A percentile compares a stretch with the other conserved stretches of the same genome.
phyloP scores from a whole-genome alignment of 371 early-diverging fungal species.

The Lichtheimia hyalospora region DNA sequence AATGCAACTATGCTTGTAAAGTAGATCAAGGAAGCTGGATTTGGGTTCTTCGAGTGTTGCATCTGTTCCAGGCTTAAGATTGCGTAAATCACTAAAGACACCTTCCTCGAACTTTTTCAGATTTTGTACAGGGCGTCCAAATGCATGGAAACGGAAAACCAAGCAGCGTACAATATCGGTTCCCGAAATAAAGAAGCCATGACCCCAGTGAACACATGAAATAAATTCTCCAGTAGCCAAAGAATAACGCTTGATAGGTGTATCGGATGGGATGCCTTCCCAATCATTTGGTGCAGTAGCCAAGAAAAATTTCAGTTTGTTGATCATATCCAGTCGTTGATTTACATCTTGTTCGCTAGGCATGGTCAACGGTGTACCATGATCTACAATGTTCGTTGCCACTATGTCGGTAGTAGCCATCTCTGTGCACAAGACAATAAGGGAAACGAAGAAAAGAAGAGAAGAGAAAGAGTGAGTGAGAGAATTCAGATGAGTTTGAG shows the following conservation, averaged over 20 bases:
- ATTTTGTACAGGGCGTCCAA: slow-evolving; percentile 60
- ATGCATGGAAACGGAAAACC: slow-evolving; percentile 68
- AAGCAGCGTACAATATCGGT: slow-evolving; percentile 85
- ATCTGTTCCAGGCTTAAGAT: slow-evolving; percentile 83
- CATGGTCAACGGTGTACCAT: slow-evolving; percentile 3
- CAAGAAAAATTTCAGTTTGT: slow-evolving; percentile 54
- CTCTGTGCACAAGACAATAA: no score
- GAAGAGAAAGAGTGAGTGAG: no score
- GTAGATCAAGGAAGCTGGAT: slow-evolving; percentile 74
- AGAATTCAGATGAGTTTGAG: no score
- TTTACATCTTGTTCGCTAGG: slow-evolving; percentile 29
- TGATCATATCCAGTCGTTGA: slow-evolving; percentile 36
- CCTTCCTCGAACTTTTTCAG: slow-evolving; percentile 91
- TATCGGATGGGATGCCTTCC: slow-evolving; percentile 29
- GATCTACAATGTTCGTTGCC: no score
- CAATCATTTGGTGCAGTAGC: slow-evolving; percentile 55
- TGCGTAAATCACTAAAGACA: slow-evolving; percentile 78
- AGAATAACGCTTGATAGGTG: slow-evolving; percentile 19
- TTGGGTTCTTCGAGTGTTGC: slow-evolving; percentile 80
- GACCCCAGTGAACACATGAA: slow-evolving; percentile 73
- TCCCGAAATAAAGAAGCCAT: slow-evolving; percentile 68
- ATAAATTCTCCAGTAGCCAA: slow-evolving; percentile 81
- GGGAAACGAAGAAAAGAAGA: no score
- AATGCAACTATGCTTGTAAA: slow-evolving; percentile 81
- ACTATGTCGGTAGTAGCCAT: no score